A percentile compares a stretch with the other conserved stretches of the same genome.
Conservation (phyloP, 306 rosid species). For the Acacia acuminata region DNA sequence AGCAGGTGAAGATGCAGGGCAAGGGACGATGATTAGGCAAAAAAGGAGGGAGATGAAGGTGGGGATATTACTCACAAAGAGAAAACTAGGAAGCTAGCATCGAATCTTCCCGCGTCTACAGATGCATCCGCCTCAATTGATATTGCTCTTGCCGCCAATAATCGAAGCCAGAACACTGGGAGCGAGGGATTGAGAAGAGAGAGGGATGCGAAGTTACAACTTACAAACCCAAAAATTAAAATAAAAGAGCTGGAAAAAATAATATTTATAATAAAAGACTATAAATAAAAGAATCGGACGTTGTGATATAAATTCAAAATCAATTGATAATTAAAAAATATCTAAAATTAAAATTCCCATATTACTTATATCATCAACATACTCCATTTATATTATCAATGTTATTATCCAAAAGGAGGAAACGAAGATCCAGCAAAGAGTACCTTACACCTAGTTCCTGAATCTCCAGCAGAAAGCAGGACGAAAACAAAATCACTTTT, state of each 20-base stretch:
- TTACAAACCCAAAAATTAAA: no score
- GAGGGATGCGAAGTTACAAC: no score
- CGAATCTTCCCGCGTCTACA: neutral
- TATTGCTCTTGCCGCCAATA: neutral
- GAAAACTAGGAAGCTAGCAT: neutral
- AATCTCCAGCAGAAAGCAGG: constrained; percentile 24
- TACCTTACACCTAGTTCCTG: constrained; percentile 46
- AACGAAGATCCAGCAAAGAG: constrained; percentile 38
- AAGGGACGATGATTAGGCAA: neutral
- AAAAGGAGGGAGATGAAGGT: neutral
- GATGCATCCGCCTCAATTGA: neutral
- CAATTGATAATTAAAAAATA: no score
- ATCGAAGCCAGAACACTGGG: neutral
- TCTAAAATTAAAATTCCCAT: no score
- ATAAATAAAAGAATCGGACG: no score
- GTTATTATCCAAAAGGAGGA: no score
- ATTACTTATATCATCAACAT: no score
- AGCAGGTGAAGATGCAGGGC: neutral
- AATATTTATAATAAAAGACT: no score
- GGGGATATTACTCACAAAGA: neutral
- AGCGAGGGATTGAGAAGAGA: neutral
- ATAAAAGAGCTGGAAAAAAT: no score
- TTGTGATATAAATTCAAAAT: no score
- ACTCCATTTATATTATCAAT: no score
- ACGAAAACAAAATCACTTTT: neutral